A percentile compares a stretch with the other conserved stretches of the same genome.
These are phyloP conservation scores for Ophiocordyceps camponoti-floridani DNA, from an alignment of 2,329 filamentous ascomycete genomes.

Conservation along the genomic window DNA sequence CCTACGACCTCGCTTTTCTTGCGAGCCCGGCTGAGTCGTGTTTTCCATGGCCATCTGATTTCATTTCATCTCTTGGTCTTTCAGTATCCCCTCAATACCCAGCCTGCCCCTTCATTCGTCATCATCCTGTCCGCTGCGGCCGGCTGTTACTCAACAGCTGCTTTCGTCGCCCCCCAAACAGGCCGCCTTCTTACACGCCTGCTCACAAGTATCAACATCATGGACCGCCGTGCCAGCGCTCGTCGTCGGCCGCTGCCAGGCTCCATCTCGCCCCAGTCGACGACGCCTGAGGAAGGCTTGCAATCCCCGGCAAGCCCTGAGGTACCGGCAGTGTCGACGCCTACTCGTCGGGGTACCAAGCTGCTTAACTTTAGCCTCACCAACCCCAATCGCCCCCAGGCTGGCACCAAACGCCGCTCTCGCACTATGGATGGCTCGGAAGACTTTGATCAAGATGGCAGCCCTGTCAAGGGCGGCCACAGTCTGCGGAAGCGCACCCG, in stretches of 20 bases:
- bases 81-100: neutral
- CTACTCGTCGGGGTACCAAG: slow-evolving; percentile 13
- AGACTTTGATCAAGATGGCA: slow-evolving; percentile 28
- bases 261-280: neutral
- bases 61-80: neutral
- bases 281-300: neutral
- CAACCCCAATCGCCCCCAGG: slow-evolving; percentile 10
- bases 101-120: neutral
- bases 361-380: slow-evolving; percentile 20
- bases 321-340: slow-evolving; percentile 7
- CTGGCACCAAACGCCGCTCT: slow-evolving; percentile 21
- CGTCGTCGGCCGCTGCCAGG: neutral
- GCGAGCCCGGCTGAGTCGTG: too few relatives aligned
- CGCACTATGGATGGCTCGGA: slow-evolving; percentile 23
- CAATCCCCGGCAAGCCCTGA: neutral
- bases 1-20: neutral
- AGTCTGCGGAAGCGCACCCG: slow-evolving; percentile 37
- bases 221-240: neutral
- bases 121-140: too few relatives aligned
- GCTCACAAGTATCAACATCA: neutral
- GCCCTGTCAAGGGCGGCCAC: slow-evolving; percentile 38
- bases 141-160: neutral
- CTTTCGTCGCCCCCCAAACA: neutral
- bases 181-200: neutral
- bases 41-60: neutral